A percentile compares a stretch with the other conserved stretches of the same genome.
phyloP scores from a whole-genome alignment of 2,329 filamentous ascomycete genomes.

The Corinectria fuckeliana region DNA sequence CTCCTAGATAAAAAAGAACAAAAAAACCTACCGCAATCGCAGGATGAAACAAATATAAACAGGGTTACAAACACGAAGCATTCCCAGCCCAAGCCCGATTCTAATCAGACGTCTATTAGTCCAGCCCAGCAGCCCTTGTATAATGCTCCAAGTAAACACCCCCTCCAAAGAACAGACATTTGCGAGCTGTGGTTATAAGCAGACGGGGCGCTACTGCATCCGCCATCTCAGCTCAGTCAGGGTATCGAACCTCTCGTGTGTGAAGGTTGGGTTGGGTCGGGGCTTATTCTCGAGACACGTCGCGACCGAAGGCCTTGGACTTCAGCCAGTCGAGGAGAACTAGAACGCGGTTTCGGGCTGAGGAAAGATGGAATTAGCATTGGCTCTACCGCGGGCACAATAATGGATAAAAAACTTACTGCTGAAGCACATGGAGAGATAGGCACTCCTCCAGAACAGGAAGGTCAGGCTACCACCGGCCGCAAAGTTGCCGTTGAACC shows the following conservation, averaged over 20 bases:
- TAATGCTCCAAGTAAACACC: constrained; percentile 40
- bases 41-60: constrained; percentile 26
- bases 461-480: constrained; percentile 94
- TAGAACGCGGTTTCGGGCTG: constrained; percentile 91
- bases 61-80: constrained; percentile 31
- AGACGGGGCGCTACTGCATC: constrained; percentile 11
- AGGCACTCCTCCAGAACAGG: constrained; percentile 97
- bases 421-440: constrained; percentile 99
- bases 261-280: constrained; percentile 26
- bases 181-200: constrained; percentile 26
- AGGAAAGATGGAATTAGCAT: constrained; percentile 29
- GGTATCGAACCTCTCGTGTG: constrained; percentile 35
- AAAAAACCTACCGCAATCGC: constrained; percentile 27
- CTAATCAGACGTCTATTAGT: constrained; percentile 40
- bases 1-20: constrained; percentile 31
- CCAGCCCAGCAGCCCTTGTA: constrained; percentile 38
- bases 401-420: constrained; percentile 66
- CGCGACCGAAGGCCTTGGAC: constrained; percentile 94
- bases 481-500: constrained; percentile 96
- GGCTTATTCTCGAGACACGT: constrained; percentile 81
- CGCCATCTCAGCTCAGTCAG: constrained; percentile 26
- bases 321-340: constrained; percentile 96
- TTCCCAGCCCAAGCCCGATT: constrained; percentile 36
- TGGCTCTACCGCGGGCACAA: neutral
- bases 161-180: constrained; percentile 37